These are phyloP conservation scores for Paxillus rubicundulus DNA, from an alignment of 768 basidiomycete species.

Conservation along the genomic window DNA sequence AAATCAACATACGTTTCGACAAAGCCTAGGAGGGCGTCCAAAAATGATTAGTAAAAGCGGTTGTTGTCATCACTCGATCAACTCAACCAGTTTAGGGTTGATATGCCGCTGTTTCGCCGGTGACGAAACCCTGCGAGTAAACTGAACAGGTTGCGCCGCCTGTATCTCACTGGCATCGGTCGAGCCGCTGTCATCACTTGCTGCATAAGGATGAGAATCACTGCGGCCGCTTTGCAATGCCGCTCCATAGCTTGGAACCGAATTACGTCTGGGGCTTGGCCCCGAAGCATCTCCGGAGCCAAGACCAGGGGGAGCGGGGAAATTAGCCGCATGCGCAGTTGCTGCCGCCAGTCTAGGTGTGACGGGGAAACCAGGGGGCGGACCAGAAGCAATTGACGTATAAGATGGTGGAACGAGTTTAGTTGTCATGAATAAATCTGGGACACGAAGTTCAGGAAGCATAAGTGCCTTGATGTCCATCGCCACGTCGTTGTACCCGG, in stretches of 20 bases:
- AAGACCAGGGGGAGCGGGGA: conserved; percentile 4
- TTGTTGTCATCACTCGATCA: conserved; percentile 4
- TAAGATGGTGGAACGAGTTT: conserved; percentile 42
- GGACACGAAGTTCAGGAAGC: conserved; percentile 52
- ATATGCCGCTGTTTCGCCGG: conserved; percentile 40
- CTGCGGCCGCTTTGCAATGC: conserved; percentile 26
- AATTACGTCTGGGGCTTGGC: conserved; percentile 17
- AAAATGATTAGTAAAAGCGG: conserved; percentile 19
- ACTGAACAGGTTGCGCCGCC: conserved; percentile 24
- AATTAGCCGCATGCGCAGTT: conserved; percentile 12
- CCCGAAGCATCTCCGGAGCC: conserved; percentile 12
- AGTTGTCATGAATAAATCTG: conserved; percentile 57
- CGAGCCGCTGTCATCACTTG: conserved; percentile 42
- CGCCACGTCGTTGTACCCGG: conserved; percentile 61
- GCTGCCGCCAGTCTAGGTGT: conserved; percentile 12
- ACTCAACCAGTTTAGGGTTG: conserved; percentile 54
- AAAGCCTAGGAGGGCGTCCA: conserved; percentile 41
- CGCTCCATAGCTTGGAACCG: conserved; percentile 43
- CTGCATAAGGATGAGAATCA: conserved; percentile 35
- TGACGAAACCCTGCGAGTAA: conserved; percentile 29
- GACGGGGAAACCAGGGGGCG: conserved; percentile 25
- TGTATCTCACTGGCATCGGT: conserved; percentile 44
- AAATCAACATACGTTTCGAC: conserved; percentile 53
- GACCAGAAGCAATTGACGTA: conserved; percentile 21
- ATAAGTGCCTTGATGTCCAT: conserved; percentile 54